Evolutionary conservation across 257 asterid species (phyloP).

Genomic region (Vinca minor): DNA sequence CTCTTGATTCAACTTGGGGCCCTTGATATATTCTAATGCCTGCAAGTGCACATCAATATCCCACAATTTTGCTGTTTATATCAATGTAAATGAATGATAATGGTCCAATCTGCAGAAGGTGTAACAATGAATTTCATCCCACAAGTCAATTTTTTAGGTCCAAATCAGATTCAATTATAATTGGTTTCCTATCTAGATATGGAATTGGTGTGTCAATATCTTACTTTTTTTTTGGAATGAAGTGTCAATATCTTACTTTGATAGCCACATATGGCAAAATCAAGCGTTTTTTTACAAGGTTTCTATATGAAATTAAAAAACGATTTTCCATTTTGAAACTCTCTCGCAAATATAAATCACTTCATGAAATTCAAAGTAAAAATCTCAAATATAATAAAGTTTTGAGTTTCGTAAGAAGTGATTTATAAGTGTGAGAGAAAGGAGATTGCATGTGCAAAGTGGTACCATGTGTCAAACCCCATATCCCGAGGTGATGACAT

Average conservation of each 20-base stretch:
- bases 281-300: too few species aligned
- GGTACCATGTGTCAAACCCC: too few species aligned
- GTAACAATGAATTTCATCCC: slow-evolving; percentile 7
- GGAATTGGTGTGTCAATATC: not conserved
- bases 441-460: too few species aligned
- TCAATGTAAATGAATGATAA: slow-evolving; percentile 4
- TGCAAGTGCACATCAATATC: slow-evolving; percentile 11
- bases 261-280: not conserved
- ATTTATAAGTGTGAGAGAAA: too few species aligned
- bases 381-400: too few species aligned
- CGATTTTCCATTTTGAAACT: too few species aligned
- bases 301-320: too few species aligned
- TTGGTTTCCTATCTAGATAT: slow-evolving; percentile 4
- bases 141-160: slow-evolving; percentile 6
- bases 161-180: not conserved
- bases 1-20: slow-evolving; percentile 3
- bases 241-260: not conserved
- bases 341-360: too few species aligned
- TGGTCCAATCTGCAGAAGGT: slow-evolving; percentile 19
- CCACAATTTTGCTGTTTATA: slow-evolving; percentile 17
- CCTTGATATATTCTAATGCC: slow-evolving; percentile 6
- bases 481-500: too few species aligned
- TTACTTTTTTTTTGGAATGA: too few species aligned
- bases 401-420: too few species aligned
- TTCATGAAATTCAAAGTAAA: too few species aligned